Base-by-base conservation (phyloP, 2,329 filamentous ascomycete species). In the Aspergillus sp. region DNA sequence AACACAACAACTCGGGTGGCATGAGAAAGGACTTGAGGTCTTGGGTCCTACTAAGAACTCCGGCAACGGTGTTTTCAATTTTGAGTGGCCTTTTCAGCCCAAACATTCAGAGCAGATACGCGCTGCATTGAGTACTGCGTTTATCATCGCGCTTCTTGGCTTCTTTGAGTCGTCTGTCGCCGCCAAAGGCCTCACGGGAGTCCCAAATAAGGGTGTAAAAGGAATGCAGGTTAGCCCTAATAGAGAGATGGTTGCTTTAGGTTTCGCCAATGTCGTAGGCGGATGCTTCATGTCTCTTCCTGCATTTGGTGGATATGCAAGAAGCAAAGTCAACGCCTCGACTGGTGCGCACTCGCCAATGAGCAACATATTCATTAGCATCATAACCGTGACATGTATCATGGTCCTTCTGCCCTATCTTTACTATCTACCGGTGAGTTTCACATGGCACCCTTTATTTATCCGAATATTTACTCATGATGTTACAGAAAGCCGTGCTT, bases 121-220 rank as follows among this genome's bases (percentile, higher is more conserved):
- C 21, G 89, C 91, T 61, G 90, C 91, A 39, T 89, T 98, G 83
- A 88, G 90, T 52, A 98, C 95, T 0, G 90, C 91, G 0, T 96
- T 99, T 69, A 82, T 98, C 54, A 96, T 99, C 63, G 91, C 93
- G 0, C 82, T 99, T 23, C 86, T 99, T 0, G 95, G 95, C n/a
- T 99, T 99, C 76, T 99, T 99, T 68, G 95, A 99, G 75, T 96
- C 91, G 3, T 96, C 92, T 0, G 92, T 99, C 12, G 95, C 95
- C 1, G 95, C 95, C 37, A 98, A 98, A 76, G 93, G 90, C 61
- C 79, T 99, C 3, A 90, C 89, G 14, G 80, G 56, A 14, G 41
- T 39, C 14, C 43, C 80, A 43, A 80, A 80, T 51, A 85, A 88
- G 62, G 85, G 85, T 9, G 88, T 97, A 33, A 84, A 90, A 59